A percentile compares a stretch with the other conserved stretches of the same genome.
phyloP scores from a whole-genome alignment of 2,329 filamentous ascomycete species.

The Pleurostoma richardsiae region DNA sequence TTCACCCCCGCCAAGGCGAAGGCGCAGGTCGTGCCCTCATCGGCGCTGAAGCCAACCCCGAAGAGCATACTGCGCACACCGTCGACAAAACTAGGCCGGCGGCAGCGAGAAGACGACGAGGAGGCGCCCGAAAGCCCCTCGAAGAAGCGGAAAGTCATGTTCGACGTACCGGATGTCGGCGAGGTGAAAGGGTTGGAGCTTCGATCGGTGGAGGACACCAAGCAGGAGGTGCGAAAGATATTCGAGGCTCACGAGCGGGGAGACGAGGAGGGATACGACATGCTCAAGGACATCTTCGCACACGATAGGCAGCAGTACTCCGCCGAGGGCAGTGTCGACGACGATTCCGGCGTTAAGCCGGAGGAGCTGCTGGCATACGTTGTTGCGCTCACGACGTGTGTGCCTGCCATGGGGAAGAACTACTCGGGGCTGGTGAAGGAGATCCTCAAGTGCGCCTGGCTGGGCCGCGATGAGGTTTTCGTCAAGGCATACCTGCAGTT shows the following conservation, averaged over 20 bases:
- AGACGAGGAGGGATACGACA: constrained; percentile 56
- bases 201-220: constrained; percentile 49
- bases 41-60: constrained; percentile 6
- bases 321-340: constrained; percentile 28
- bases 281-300: constrained; percentile 54
- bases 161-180: constrained; percentile 50
- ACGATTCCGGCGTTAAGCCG: constrained; percentile 39
- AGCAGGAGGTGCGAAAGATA: constrained; percentile 47
- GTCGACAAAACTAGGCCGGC: constrained; percentile 3
- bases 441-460: constrained; percentile 59
- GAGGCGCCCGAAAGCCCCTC: constrained; percentile 34
- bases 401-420: constrained; percentile 53
- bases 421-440: constrained; percentile 55
- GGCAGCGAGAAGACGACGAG: constrained; percentile 26
- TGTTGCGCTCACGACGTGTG: constrained; percentile 56
- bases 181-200: constrained; percentile 49
- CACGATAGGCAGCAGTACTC: constrained; percentile 34
- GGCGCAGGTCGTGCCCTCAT: constrained; percentile 6
- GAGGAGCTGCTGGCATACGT: constrained; percentile 57
- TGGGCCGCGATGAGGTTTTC: constrained; percentile 61
- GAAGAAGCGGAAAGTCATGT: constrained; percentile 53
- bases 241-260: constrained; percentile 52
- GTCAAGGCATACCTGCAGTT: constrained; percentile 64
- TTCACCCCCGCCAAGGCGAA: constrained; percentile 7
- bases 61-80: constrained; percentile 5